Percentiles rank a stretch among this genome's conserved stretches.
Conservation (phyloP, 768 basidiomycete genomes). For the Kwoniella pini region DNA sequence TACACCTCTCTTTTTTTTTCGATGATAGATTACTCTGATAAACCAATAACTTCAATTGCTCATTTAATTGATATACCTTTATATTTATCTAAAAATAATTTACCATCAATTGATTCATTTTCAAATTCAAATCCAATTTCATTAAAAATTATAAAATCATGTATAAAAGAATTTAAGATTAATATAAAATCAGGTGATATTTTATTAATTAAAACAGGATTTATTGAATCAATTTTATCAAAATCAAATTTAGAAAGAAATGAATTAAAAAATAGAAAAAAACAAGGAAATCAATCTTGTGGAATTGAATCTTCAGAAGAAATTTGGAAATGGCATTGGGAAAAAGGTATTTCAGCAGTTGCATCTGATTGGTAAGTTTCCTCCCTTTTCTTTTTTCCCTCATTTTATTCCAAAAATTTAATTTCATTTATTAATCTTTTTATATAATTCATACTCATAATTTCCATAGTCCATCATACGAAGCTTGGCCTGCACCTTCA, state of each 20-base stretch:
- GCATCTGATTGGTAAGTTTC: conserved; percentile 17
- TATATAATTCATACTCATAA: too few species aligned
- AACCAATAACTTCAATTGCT: conserved; percentile 23
- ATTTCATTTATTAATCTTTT: too few species aligned
- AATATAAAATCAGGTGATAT: conserved; percentile 25
- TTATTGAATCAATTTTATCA: conserved; percentile 22
- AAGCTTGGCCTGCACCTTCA: conserved; percentile 13
- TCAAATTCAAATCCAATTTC: conserved; percentile 19
- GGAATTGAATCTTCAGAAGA: conserved; percentile 27
- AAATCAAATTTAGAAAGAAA: neutral
- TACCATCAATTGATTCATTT: conserved; percentile 20
- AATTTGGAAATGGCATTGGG: conserved; percentile 37
- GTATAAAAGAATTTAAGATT: conserved; percentile 16
- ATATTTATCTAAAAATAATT: conserved; percentile 21
- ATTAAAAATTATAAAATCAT: conserved; percentile 11
- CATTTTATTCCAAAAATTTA: too few species aligned
- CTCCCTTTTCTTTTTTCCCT: too few species aligned
- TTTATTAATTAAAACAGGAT: conserved; percentile 31
- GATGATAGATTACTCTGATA: conserved; percentile 10
- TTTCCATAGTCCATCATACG: conserved; percentile 25
- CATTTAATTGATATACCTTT: conserved; percentile 34
- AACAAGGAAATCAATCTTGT: conserved; percentile 1
- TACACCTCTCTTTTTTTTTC: neutral
- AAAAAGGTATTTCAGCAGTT: conserved; percentile 34
- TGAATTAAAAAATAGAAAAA: conserved; percentile 3